phyloP scores from a whole-genome alignment of 106 monocot genomes.

The Dendrobium chrysotoxum region DNA sequence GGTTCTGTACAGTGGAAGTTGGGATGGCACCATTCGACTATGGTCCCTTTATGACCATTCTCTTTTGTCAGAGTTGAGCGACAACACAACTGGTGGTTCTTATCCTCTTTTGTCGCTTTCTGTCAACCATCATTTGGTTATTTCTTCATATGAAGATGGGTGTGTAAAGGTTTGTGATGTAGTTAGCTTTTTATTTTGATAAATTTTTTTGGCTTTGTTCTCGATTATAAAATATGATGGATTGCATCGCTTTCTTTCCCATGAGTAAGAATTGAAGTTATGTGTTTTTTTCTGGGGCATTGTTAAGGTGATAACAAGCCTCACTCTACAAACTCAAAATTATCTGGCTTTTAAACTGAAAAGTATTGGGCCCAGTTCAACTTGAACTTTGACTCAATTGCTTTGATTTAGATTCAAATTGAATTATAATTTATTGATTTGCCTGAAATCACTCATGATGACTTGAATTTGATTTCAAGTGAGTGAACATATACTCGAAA shows the following conservation, averaged over 20 bases:
- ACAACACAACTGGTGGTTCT: slow-evolving; percentile 27
- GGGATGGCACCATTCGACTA: slow-evolving; percentile 85
- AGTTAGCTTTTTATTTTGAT: slow-evolving; percentile 3
- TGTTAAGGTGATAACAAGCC: not conserved
- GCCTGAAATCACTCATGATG: not conserved
- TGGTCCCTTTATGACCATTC: slow-evolving; percentile 87
- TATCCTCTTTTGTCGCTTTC: slow-evolving; percentile 69
- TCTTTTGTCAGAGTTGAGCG: slow-evolving; percentile 51
- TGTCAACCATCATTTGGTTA: slow-evolving; percentile 22
- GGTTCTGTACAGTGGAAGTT: slow-evolving; percentile 93
- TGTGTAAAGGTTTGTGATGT: slow-evolving; percentile 52
- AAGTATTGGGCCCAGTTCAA: not conserved
- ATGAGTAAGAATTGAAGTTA: not conserved
- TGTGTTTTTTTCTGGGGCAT: not conserved
- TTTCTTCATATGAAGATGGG: slow-evolving; percentile 78
- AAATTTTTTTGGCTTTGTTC: not conserved
- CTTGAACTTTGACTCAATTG: not conserved
- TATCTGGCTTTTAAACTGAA: not conserved
- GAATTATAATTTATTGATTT: not conserved
- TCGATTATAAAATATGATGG: not conserved
- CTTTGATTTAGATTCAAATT: not conserved
- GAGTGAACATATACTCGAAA: not conserved
- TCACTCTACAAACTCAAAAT: not conserved
- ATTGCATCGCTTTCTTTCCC: not conserved
- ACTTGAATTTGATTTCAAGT: not conserved